Percentiles rank a stretch among this genome's conserved stretches.
Evolutionary conservation across 2,329 filamentous ascomycete species (phyloP).

Genomic region (Triangularia verruculosa): DNA sequence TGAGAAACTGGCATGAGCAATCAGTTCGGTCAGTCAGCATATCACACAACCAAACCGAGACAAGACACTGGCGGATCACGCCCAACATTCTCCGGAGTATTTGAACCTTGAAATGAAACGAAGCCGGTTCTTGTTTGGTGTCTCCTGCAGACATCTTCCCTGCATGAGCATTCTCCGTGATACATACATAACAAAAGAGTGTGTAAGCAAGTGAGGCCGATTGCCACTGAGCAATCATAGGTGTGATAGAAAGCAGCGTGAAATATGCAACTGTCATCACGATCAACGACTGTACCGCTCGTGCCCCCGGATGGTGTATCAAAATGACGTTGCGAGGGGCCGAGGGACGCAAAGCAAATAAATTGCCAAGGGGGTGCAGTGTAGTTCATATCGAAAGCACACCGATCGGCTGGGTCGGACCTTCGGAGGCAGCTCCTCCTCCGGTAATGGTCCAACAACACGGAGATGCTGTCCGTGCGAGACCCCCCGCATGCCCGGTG

Average conservation of each 20-base stretch:
- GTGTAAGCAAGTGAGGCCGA: neutral
- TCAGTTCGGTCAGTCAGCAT: no score
- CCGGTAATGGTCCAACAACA: neutral
- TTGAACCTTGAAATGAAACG: neutral
- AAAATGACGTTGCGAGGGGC: neutral
- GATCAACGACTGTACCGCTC: neutral
- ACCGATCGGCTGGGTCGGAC: neutral
- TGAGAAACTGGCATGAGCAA: neutral
- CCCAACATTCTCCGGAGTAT: neutral
- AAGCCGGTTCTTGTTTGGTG: neutral
- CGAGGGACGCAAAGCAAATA: no score
- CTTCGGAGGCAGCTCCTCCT: neutral
- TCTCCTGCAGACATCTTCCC: neutral
- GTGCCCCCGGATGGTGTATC: neutral
- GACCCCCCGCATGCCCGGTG: neutral
- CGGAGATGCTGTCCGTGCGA: neutral
- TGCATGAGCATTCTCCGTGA: neutral
- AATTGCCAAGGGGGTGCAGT: no score
- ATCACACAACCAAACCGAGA: no score
- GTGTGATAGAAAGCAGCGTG: neutral
- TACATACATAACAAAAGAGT: neutral
- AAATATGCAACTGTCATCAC: neutral
- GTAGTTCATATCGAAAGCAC: neutral
- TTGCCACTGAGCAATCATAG: no score
- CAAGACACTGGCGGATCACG: neutral